Percentiles rank a stretch among this genome's conserved stretches.
Evolutionary conservation across 768 basidiomycete species (phyloP).

Genomic region (Tylopilus vinaceipallidus): DNA sequence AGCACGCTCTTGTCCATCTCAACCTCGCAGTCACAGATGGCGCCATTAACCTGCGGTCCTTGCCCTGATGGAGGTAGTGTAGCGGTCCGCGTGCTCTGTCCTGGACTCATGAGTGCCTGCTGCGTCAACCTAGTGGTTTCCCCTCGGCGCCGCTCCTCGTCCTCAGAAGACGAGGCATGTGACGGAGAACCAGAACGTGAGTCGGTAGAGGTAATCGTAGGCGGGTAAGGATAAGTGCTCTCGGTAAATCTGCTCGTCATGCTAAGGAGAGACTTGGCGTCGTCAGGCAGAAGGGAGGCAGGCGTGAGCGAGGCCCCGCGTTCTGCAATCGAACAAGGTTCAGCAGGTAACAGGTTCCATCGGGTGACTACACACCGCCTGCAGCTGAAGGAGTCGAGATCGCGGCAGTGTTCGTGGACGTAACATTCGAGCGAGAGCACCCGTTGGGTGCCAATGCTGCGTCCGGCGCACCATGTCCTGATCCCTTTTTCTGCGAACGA

Average conservation of each 20-base stretch:
- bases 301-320: conserved; percentile 12
- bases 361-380: conserved; percentile 23
- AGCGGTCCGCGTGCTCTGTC: conserved; percentile 25
- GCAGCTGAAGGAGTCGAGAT: conserved; percentile 6
- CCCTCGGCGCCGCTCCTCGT: conserved; percentile 22
- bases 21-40: not conserved
- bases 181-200: conserved; percentile 22
- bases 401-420: not conserved
- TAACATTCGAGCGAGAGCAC: conserved; percentile 3
- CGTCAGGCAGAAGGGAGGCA: conserved; percentile 19
- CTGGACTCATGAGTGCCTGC: conserved; percentile 22
- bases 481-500: conserved; percentile 2
- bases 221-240: conserved; percentile 27
- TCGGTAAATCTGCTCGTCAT: conserved; percentile 28
- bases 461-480: not conserved
- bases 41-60: conserved; percentile 1
- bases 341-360: conserved; percentile 6
- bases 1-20: conserved; percentile 76
- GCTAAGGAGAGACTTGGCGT: conserved; percentile 29
- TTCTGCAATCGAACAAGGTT: conserved; percentile 18
- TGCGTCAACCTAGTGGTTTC: conserved; percentile 23
- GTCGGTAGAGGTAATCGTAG: conserved; percentile 18
- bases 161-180: conserved; percentile 17
- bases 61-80: conserved; percentile 32
- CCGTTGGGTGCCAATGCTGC: not conserved